phyloP scores from a whole-genome alignment of 441 rosid species.

The Macaranga tanarius region DNA sequence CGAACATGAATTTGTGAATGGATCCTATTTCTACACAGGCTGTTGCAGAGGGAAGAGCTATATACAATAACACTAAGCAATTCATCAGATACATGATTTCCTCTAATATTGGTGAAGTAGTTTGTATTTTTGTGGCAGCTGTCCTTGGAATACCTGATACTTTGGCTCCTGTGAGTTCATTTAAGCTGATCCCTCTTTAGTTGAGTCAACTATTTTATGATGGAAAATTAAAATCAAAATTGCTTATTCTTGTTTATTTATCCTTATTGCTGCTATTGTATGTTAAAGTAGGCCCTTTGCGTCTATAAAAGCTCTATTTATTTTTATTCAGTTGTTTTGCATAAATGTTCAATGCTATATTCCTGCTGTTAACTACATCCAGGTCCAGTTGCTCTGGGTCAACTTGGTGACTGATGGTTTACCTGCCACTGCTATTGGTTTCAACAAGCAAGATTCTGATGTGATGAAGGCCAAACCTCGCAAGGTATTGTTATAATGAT shows the following conservation, averaged over 20 bases:
- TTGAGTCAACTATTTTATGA: not conserved
- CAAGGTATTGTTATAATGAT: conserved; percentile 53
- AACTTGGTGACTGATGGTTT: conserved; percentile 98
- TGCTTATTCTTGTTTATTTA: not conserved
- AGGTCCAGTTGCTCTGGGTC: conserved; percentile 99
- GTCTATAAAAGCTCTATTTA: not conserved
- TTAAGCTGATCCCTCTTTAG: conserved; percentile 18
- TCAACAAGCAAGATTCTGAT: conserved; percentile 95
- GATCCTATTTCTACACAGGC: conserved; percentile 51
- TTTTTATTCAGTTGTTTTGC: not conserved
- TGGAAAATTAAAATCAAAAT: not conserved
- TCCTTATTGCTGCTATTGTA: conserved; percentile 7
- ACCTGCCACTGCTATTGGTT: conserved; percentile 99
- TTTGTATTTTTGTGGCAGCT: conserved; percentile 99
- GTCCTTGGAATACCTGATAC: conserved; percentile 98
- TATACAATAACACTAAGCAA: conserved; percentile 97
- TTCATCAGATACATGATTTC: conserved; percentile 99
- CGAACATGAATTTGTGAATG: not conserved
- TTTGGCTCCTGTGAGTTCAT: conserved; percentile 90
- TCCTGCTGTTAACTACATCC: conserved; percentile 21
- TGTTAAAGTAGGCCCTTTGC: not conserved
- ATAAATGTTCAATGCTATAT: not conserved
- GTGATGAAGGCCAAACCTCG: conserved; percentile 99
- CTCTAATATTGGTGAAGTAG: conserved; percentile 99
- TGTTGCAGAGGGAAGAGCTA: conserved; percentile 99